Conservation (phyloP, 441 rosid species). For the Metrosideros polymorpha region DNA sequence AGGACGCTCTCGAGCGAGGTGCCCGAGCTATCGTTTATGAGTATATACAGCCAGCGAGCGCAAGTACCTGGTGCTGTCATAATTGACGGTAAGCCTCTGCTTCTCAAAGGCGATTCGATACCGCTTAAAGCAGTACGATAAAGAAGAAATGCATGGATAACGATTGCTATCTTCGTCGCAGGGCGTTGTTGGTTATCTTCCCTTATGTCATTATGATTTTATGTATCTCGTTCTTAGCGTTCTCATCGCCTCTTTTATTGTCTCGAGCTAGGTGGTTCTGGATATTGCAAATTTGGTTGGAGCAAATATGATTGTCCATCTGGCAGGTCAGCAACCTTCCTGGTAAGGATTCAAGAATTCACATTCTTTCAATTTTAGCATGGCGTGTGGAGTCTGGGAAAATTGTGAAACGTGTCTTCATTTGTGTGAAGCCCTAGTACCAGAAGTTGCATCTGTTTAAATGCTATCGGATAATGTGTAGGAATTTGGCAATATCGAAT, state of each 20-base stretch:
- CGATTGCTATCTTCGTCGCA: background rate
- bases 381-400: background rate
- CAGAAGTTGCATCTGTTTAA: background rate
- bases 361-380: background rate
- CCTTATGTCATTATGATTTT: background rate
- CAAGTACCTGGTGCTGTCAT: slow-evolving; percentile 64
- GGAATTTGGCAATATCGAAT: slow-evolving; percentile 92
- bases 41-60: slow-evolving; percentile 50
- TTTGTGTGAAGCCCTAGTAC: background rate
- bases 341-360: slow-evolving; percentile 31
- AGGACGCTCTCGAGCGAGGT: slow-evolving; percentile 31
- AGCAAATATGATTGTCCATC: slow-evolving; percentile 69
- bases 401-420: rapidly evolving
- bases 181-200: background rate
- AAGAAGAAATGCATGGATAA: background rate
- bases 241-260: background rate
- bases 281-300: slow-evolving; percentile 91
- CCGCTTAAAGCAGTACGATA: background rate
- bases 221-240: background rate
- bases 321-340: slow-evolving; percentile 71
- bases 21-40: slow-evolving; percentile 47
- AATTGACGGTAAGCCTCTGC: slow-evolving; percentile 49
- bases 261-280: slow-evolving; percentile 63
- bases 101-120: background rate
- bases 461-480: slow-evolving; percentile 18